phyloP scores from a whole-genome alignment of 495 filamentous ascomycete genomes.

The Penicillium riverlandense region DNA sequence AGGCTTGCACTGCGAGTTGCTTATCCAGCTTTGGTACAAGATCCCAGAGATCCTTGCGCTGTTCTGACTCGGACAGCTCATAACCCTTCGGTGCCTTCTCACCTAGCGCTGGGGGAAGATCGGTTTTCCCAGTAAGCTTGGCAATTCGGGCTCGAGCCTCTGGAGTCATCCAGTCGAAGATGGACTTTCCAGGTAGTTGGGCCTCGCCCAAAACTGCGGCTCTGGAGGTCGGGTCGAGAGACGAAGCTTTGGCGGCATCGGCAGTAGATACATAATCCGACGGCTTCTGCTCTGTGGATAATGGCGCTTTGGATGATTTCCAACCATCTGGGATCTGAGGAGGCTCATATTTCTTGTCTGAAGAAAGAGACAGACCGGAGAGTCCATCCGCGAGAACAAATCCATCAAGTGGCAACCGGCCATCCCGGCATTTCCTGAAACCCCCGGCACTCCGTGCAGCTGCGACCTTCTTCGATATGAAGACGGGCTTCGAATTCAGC shows the following conservation, averaged over 20 bases:
- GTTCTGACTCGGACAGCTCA: constrained; percentile 50
- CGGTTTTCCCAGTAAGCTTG: constrained; percentile 62
- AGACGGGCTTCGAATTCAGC: constrained; percentile 61
- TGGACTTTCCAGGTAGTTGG: constrained; percentile 81
- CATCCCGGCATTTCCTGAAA: constrained; percentile 80
- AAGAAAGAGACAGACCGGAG: constrained; percentile 40
- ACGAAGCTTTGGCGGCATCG: constrained; percentile 67
- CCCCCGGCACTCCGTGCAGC: constrained; percentile 48
- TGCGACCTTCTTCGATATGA: constrained; percentile 66
- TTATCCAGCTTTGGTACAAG: constrained; percentile 70
- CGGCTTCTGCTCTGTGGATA: constrained; percentile 22
- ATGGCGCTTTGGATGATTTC: constrained; percentile 56
- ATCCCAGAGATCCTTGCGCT: constrained; percentile 50
- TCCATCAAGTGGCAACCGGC: constrained; percentile 75
- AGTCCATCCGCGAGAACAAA: constrained; percentile 69
- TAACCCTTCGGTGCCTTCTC: constrained; percentile 64
- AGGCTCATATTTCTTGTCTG: constrained; percentile 61
- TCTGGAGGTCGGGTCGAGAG: constrained; percentile 69
- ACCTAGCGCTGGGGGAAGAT: constrained; percentile 69
- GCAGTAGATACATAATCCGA: constrained; percentile 58
- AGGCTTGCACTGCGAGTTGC: constrained; percentile 63
- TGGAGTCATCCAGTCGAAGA: constrained; percentile 89
- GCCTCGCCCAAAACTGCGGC: constrained; percentile 78
- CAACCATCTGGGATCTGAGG: constrained; percentile 72
- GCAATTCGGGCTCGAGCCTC: constrained; percentile 72